Evolutionary conservation across 106 monocot genomes (phyloP).

Genomic region (Gastrodia elata): DNA sequence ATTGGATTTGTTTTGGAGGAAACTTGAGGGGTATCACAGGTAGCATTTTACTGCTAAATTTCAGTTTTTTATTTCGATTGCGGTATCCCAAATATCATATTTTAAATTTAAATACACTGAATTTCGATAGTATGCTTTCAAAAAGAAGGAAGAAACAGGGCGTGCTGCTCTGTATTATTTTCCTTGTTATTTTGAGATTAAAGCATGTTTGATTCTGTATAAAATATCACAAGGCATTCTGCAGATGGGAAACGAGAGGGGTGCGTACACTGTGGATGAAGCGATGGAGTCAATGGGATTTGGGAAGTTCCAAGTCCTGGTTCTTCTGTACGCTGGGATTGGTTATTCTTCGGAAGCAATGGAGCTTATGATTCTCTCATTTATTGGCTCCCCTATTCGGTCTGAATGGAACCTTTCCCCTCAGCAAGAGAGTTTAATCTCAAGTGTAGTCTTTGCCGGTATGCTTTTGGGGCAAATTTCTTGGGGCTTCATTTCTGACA

Average conservation of each 20-base stretch:
- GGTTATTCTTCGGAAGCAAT: constrained; percentile 66
- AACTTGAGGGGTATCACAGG: no score
- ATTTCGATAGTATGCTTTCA: no score
- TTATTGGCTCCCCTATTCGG: constrained; percentile 48
- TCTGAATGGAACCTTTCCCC: constrained; percentile 46
- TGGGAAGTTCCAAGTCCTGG: constrained; percentile 53
- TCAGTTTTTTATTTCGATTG: no score
- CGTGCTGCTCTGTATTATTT: no score
- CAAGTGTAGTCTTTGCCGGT: constrained; percentile 59
- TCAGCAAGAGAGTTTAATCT: constrained; percentile 43
- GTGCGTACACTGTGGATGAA: constrained; percentile 45
- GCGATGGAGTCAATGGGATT: constrained; percentile 46
- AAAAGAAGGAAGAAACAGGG: no score
- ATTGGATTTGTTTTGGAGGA: no score
- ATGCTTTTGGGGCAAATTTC: constrained; percentile 51
- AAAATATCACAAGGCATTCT: no score
- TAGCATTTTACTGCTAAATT: no score
- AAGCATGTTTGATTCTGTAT: no score
- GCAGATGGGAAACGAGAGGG: constrained; percentile 17
- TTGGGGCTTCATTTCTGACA: constrained; percentile 67
- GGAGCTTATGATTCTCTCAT: constrained; percentile 82
- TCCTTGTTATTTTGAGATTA: no score
- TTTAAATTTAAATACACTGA: no score
- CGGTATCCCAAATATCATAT: no score
- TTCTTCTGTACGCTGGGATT: constrained; percentile 55